These are phyloP conservation scores for Globomyces pollinis-pini DNA, from an alignment of 192 early-diverging fungal species.

Conservation along the genomic window DNA sequence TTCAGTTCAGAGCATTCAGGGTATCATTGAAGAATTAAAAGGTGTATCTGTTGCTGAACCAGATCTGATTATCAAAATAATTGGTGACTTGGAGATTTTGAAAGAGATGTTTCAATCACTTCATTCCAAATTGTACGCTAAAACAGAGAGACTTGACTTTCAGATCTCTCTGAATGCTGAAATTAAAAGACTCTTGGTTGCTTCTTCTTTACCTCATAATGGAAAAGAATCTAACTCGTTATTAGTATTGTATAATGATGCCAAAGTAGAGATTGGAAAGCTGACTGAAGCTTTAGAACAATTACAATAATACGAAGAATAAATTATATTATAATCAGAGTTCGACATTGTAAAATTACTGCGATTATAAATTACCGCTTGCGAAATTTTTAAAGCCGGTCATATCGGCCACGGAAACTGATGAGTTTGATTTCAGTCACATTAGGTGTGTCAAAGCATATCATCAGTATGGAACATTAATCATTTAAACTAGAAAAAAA, in stretches of 20 bases:
- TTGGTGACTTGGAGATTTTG: not conserved
- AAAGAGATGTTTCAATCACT: not conserved
- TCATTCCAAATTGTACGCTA: not conserved
- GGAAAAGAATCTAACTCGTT: not conserved
- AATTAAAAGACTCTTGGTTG: not conserved
- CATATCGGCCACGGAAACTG: too few relatives aligned
- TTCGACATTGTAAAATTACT: too few relatives aligned
- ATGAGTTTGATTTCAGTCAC: too few relatives aligned
- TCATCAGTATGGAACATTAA: too few relatives aligned
- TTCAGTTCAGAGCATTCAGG: too few relatives aligned
- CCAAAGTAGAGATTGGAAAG: not conserved
- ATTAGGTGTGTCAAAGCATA: too few relatives aligned
- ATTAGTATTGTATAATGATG: not conserved
- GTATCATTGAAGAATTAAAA: not conserved
- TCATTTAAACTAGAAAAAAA: too few relatives aligned
- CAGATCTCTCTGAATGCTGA: not conserved
- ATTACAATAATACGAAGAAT: too few relatives aligned
- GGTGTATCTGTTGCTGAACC: too few relatives aligned
- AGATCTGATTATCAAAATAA: not conserved
- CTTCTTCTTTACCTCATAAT: not conserved
- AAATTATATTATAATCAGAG: too few relatives aligned
- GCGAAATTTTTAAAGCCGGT: too few relatives aligned
- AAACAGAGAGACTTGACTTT: not conserved
- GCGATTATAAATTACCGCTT: too few relatives aligned
- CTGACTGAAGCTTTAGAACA: not conserved